Base-by-base conservation (phyloP, 768 basidiomycete species). In the Suillus brevipes region DNA sequence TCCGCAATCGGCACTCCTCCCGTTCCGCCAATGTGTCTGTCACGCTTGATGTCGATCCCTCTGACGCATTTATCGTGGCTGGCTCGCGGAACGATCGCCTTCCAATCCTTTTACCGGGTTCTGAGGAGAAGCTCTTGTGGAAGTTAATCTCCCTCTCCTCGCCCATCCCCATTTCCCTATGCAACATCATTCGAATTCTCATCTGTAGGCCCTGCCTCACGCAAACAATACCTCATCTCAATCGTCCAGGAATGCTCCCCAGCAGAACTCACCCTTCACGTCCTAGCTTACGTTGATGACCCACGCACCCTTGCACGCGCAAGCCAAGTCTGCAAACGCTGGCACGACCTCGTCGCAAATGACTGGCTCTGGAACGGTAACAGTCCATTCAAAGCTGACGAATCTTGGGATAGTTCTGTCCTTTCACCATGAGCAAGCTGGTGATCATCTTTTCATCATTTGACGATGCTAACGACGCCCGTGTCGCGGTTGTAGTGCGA, bases 311-410 rank as follows among this genome's bases (percentile, higher is more conserved):
- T 97, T 10, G 81, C 87, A 0, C 80, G 92, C 13, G 90, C 90
- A 0, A 80, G 84, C 47, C 82, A 84, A 40, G 95, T 96, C 36
- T 90, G 88, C 69, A 79, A 80, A 61, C 81, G 82, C 58, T 98
- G 96, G 96, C 77, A 82, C 18, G 77, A 74, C 18, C 82, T 97
- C 7, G 81, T 89, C 8, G 77, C 82, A 53, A 94, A 95, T 70
- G 93, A 96, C 68, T 83, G 80, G 67, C 80, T 92, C 13, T 98
- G 95, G 96, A 88, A 86, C 92, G 2, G n/a, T n/a, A n/a, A n/a
- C n/a, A n/a, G n/a, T n/a, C n/a, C n/a, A n/a, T n/a, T n/a, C n/a
- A n/a, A n/a, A n/a, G n/a, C n/a, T n/a, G n/a, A n/a, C n/a, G n/a
- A n/a, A n/a, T n/a, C n/a, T n/a, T n/a, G n/a, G n/a, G n/a, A n/a